Evolutionary conservation across 305 asterid species (phyloP).

Genomic region (Striga hermonthica): DNA sequence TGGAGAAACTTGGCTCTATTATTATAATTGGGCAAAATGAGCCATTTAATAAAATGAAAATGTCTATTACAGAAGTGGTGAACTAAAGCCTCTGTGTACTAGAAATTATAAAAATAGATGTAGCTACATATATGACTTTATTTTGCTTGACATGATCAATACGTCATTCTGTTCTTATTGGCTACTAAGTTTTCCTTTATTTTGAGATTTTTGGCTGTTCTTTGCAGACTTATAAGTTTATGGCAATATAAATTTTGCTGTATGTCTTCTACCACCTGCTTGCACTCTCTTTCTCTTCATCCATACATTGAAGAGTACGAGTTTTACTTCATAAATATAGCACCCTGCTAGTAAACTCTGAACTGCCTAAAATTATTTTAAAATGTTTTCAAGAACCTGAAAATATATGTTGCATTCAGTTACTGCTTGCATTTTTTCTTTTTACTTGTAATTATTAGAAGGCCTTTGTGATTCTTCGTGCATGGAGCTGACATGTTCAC

Average conservation of each 20-base stretch:
- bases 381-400: conserved; percentile 8
- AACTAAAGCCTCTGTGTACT: background rate
- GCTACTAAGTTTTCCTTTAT: conserved; percentile 4
- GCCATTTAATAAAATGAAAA: conserved; percentile 18
- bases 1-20: background rate
- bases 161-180: background rate
- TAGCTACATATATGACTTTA: conserved; percentile 9
- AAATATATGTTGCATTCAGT: conserved; percentile 12
- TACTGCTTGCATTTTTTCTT: conserved; percentile 13
- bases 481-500: conserved; percentile 24
- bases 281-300: no score
- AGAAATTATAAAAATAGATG: background rate
- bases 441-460: background rate
- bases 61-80: background rate
- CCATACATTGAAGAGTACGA: background rate
- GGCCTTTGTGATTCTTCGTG: conserved; percentile 21
- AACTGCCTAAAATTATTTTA: conserved; percentile 15
- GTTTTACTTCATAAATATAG: conserved; percentile 13
- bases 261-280: background rate
- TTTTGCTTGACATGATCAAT: conserved; percentile 14
- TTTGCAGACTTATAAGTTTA: background rate
- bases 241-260: conserved; percentile 1
- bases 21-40: conserved; percentile 7
- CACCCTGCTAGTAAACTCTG: background rate
- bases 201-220: conserved; percentile 3